phyloP scores from a whole-genome alignment of 2,329 filamentous ascomycete species.

The Rutstroemia sp. region DNA sequence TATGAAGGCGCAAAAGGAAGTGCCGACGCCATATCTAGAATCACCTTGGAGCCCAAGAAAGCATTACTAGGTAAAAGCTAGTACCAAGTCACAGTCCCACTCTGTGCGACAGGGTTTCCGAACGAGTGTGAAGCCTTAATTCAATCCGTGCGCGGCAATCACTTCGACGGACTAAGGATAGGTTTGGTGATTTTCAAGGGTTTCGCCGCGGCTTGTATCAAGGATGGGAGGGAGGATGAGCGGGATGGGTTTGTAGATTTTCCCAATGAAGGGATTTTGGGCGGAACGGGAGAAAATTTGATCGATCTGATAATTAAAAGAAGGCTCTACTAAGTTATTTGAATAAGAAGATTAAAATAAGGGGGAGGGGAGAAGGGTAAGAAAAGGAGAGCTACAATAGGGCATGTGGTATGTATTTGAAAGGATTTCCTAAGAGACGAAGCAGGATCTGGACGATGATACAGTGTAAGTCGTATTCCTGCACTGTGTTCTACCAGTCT shows the following conservation, averaged over 20 bases:
- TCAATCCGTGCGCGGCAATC: slow-evolving; percentile 5
- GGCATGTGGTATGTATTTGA: too few species aligned
- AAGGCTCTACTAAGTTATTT: not conserved
- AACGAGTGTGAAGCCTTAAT: slow-evolving; percentile 6
- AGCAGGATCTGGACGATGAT: too few species aligned
- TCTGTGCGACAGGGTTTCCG: slow-evolving; percentile 4
- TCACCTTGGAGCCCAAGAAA: slow-evolving; percentile 6
- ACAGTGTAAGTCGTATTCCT: too few species aligned
- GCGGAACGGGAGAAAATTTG: not conserved
- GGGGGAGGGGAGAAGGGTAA: not conserved
- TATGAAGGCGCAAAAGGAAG: slow-evolving; percentile 14
- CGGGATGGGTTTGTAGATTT: not conserved
- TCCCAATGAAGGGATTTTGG: too few species aligned
- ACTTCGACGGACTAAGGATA: not conserved
- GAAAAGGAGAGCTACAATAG: not conserved
- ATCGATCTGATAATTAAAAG: not conserved
- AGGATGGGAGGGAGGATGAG: not conserved
- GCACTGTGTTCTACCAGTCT: too few species aligned
- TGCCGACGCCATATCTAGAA: slow-evolving; percentile 14
- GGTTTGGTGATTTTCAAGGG: not conserved
- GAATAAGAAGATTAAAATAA: not conserved
- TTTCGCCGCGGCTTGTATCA: not conserved
- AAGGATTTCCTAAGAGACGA: too few species aligned
- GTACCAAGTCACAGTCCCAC: slow-evolving; percentile 5
- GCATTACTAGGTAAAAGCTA: slow-evolving; percentile 11